Percentiles rank a stretch among this genome's conserved stretches.
These are phyloP conservation scores for Glaciozyma antarctica DNA, from an alignment of 768 basidiomycete genomes.

Conservation along the genomic window DNA sequence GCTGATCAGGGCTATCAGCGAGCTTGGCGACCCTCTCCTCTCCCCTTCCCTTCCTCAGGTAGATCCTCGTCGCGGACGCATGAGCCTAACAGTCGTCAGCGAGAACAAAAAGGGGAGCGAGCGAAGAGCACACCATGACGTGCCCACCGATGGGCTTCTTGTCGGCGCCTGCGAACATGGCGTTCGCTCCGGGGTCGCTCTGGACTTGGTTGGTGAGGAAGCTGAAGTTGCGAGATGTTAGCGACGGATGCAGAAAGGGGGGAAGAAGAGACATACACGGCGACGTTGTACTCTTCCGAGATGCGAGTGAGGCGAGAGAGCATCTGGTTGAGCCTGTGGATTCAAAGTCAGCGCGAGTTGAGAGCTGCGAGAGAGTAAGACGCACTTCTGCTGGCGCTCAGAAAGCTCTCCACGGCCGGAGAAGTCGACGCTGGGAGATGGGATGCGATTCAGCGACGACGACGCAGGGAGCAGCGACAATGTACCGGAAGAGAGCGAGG, in stretches of 20 bases:
- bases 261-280: constrained; percentile 84
- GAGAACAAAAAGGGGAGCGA: background rate
- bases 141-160: constrained; percentile 55
- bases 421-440: constrained; percentile 52
- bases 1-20: constrained; percentile 6
- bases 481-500: constrained; percentile 69
- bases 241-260: constrained; percentile 71
- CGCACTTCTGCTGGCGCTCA: constrained; percentile 14
- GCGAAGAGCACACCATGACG: constrained; percentile 1
- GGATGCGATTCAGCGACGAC: constrained; percentile 34
- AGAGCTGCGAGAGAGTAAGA: background rate
- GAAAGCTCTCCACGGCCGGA: constrained; percentile 73
- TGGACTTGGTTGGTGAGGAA: constrained; percentile 23
- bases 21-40: constrained; percentile 27
- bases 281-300: constrained; percentile 56
- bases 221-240: background rate
- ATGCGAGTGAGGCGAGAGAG: constrained; percentile 82
- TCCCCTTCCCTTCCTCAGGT: constrained; percentile 26
- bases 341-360: background rate
- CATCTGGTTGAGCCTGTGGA: constrained; percentile 97
- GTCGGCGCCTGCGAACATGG: constrained; percentile 88
- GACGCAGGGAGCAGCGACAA: background rate
- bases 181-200: constrained; percentile 91
- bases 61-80: constrained; percentile 25
- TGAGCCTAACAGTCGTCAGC: constrained; percentile 7